Base-by-base conservation (phyloP, 805 yeast species). In the Candida namnaoensis region DNA sequence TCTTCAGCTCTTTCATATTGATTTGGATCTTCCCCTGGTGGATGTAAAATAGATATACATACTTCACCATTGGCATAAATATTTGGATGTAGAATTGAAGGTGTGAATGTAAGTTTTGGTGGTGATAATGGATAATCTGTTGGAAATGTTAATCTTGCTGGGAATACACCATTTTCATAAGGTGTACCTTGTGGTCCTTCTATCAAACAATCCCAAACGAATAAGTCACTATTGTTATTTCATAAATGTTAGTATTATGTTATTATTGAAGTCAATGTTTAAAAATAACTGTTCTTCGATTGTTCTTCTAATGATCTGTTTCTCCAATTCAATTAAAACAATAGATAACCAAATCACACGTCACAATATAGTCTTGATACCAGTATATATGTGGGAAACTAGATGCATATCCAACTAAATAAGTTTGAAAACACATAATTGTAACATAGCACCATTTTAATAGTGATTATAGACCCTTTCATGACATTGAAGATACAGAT, bases 11-110 rank as follows among this genome's bases (percentile, higher is more conserved):
- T 65, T 61, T 93, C 99, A 64, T 93, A 93, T 72, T 83, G 88
- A 60, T 88, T 78, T 19, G 99, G 98, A 61, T 93, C 99, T 52
- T 90, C 95, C 10, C 99, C 99, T 1, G 98, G 96, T 1, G 96
- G 80, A 59, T 93, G 99, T 49, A 93, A 69, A 39, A 93, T 93
- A 13, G 96, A 87, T 39, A 93, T 93, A 61, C 99, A 93, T 4
- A 93, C 99, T 24, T 87, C 87, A 3, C 99, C 99, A 56, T 90
- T 95, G 39, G 85, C 78, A 60, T 91, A 93, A 42, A 93, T 80
- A 61, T 93, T 93, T 24, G 99, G 99, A 61, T 93, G 99, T 44
- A 87, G 70, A 40, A 93, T 74, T 5, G 95, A 82, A 25, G 95
- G 90, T 13, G 79, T 80, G 56, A 84, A 85, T 49, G 65, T 75